These are phyloP conservation scores for Melianthus villosus DNA, from an alignment of 441 rosid genomes.

Conservation along the genomic window DNA sequence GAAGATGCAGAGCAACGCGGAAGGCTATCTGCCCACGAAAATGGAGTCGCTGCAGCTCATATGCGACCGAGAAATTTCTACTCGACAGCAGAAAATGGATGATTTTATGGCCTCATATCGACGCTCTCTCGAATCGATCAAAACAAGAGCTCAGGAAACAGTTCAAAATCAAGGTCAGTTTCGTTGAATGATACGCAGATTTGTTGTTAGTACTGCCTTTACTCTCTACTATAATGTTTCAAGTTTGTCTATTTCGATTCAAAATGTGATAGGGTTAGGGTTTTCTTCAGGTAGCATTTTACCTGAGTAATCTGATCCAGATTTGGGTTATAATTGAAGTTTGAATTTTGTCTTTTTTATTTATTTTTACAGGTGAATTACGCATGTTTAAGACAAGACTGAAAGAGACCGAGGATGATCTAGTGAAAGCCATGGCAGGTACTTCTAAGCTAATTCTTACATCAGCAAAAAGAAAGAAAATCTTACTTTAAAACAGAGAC, in stretches of 20 bases:
- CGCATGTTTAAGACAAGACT: constrained; percentile 35
- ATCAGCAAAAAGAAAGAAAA: neutral
- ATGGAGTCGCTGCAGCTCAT: constrained; percentile 45
- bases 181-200: no score
- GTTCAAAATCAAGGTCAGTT: constrained; percentile 35
- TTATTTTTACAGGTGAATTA: constrained; percentile 27
- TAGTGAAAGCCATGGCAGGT: constrained; percentile 69
- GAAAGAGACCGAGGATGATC: constrained; percentile 63
- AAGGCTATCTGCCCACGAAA: constrained; percentile 17
- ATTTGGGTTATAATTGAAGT: neutral
- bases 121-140: constrained; percentile 26
- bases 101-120: constrained; percentile 29
- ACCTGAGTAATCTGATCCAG: no score
- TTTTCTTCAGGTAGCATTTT: no score
- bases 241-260: no score
- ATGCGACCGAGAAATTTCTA: constrained; percentile 24
- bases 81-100: constrained; percentile 28
- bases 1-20: constrained; percentile 17
- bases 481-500: neutral
- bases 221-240: no score
- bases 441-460: constrained; percentile 4
- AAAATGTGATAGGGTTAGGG: neutral
- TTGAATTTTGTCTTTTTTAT: neutral
- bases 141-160: constrained; percentile 28
- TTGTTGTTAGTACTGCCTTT: no score